Evolutionary conservation across 768 basidiomycete genomes (phyloP).

Genomic region (Tubosaeta sp.): DNA sequence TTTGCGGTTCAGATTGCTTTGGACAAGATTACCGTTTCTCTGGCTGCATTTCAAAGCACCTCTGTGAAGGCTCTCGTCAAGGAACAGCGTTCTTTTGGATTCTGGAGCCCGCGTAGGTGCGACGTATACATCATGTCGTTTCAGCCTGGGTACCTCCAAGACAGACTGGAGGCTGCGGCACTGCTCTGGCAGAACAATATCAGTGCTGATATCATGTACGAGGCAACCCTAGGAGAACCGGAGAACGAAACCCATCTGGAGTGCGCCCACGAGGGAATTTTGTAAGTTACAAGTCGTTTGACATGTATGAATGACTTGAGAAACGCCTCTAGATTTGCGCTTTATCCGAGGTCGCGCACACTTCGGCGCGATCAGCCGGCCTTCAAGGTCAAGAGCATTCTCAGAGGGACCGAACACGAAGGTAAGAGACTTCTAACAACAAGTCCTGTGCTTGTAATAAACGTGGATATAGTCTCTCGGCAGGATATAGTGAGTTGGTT

Average conservation of each 20-base stretch:
- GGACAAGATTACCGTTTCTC: slow-evolving; percentile 67
- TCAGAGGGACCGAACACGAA: slow-evolving; percentile 74
- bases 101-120: slow-evolving; percentile 85
- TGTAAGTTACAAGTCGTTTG: slow-evolving; percentile 44
- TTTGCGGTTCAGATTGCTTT: slow-evolving; percentile 73
- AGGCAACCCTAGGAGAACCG: slow-evolving; percentile 57
- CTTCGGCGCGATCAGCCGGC: slow-evolving; percentile 57
- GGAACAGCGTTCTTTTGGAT: slow-evolving; percentile 79
- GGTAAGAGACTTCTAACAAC: slow-evolving; percentile 36
- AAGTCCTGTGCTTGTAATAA: slow-evolving; percentile 3
- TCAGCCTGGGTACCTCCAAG: slow-evolving; percentile 68
- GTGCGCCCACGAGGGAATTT: slow-evolving; percentile 77
- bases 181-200: slow-evolving; percentile 79
- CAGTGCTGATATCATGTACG: slow-evolving; percentile 87
- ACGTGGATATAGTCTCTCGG: slow-evolving; percentile 44
- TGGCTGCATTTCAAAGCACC: slow-evolving; percentile 64
- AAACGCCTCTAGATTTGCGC: slow-evolving; percentile 47
- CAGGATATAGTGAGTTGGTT: slow-evolving; percentile 74
- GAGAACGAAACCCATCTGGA: slow-evolving; percentile 67
- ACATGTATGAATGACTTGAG: slow-evolving; percentile 28
- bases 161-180: slow-evolving; percentile 72
- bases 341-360: slow-evolving; percentile 52
- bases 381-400: slow-evolving; percentile 80
- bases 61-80: slow-evolving; percentile 68
- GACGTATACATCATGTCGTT: slow-evolving; percentile 85